Evolutionary conservation across 495 filamentous ascomycete species (phyloP).

Genomic region (Patellaria atrata): DNA sequence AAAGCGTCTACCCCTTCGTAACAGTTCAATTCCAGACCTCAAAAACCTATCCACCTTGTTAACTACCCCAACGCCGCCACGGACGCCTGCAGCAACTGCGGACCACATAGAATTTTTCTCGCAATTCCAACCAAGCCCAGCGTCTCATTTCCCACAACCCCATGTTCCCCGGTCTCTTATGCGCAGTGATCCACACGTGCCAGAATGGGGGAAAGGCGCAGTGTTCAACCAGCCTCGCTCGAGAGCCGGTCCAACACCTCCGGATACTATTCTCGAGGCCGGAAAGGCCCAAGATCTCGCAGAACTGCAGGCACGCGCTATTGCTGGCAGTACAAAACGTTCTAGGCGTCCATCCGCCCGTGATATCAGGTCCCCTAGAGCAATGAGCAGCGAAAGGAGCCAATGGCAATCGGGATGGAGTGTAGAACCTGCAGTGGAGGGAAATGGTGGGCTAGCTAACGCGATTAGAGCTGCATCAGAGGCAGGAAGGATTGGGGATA

Average conservation of each 20-base stretch:
- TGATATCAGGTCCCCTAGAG: neutral
- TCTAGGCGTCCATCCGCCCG: neutral
- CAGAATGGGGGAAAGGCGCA: conserved; percentile 51
- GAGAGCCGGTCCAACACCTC: conserved; percentile 49
- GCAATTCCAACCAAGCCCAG: conserved; percentile 28
- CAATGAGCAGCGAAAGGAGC: conserved; percentile 37
- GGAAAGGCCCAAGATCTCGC: conserved; percentile 37
- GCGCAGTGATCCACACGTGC: conserved; percentile 45
- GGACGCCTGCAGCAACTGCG: conserved; percentile 48
- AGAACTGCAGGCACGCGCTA: too few relatives aligned
- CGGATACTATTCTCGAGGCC: conserved; percentile 55
- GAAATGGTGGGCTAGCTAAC: conserved; percentile 81
- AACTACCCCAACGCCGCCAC: conserved; percentile 33
- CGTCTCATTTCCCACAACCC: conserved; percentile 29
- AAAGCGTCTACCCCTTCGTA: too few relatives aligned
- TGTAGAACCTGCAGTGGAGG: conserved; percentile 72
- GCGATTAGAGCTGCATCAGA: conserved; percentile 63
- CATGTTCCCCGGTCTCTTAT: conserved; percentile 30
- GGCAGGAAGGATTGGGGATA: conserved; percentile 46
- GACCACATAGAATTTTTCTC: conserved; percentile 50
- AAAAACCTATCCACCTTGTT: conserved; percentile 20
- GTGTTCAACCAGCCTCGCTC: conserved; percentile 61
- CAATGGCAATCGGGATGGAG: conserved; percentile 61
- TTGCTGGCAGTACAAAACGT: conserved; percentile 21
- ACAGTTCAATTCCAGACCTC: conserved; percentile 30